These are phyloP conservation scores for Colletotrichum gigasporum DNA, from an alignment of 2,329 filamentous ascomycete species.

Conservation along the genomic window DNA sequence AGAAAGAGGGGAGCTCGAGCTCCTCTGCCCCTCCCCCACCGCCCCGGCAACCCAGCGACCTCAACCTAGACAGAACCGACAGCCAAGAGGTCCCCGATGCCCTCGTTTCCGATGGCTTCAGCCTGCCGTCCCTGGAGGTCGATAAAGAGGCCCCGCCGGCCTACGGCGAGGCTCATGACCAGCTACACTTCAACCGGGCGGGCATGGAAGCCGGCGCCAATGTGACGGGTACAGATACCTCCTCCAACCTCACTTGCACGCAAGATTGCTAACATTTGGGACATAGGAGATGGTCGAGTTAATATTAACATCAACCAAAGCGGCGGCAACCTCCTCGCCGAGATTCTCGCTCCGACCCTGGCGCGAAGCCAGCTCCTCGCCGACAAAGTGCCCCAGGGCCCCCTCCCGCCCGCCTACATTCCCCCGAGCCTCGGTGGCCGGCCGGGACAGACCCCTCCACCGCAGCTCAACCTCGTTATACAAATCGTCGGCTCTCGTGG, in stretches of 20 bases:
- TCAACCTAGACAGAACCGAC: conserved; percentile 27
- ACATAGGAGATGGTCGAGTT: conserved; percentile 77
- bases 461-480: conserved; percentile 74
- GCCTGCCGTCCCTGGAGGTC: conserved; percentile 51
- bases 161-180: conserved; percentile 66
- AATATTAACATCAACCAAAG: conserved; percentile 83
- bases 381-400: conserved; percentile 47
- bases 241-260: background rate
- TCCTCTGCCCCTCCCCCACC: conserved; percentile 27
- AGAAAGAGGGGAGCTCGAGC: conserved; percentile 20
- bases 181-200: conserved; percentile 68
- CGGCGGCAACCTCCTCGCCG: conserved; percentile 70
- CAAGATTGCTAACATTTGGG: conserved; percentile 21
- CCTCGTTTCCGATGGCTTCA: conserved; percentile 49
- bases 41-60: conserved; percentile 3
- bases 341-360: conserved; percentile 73
- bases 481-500: conserved; percentile 80
- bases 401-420: conserved; percentile 74
- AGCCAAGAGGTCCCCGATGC: conserved; percentile 40
- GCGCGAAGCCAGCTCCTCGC: conserved; percentile 61
- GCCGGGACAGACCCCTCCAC: conserved; percentile 65
- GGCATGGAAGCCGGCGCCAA: conserved; percentile 71
- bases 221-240: conserved; percentile 56
- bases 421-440: conserved; percentile 76
- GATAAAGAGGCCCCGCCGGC: conserved; percentile 60